phyloP scores from a whole-genome alignment of 257 asterid species.

The Ilex asprella region DNA sequence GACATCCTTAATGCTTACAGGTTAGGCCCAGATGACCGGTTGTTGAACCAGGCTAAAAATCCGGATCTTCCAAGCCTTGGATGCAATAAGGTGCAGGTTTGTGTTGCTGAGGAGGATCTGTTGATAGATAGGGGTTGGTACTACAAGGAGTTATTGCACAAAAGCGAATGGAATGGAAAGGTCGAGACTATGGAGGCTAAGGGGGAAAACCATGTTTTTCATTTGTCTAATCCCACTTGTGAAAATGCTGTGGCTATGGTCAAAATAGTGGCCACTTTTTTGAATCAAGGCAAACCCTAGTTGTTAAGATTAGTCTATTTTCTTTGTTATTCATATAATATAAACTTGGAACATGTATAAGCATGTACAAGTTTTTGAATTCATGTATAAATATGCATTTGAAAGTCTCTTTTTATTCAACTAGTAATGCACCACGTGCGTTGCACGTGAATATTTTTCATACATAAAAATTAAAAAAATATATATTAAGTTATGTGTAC shows the following conservation, averaged over 20 bases:
- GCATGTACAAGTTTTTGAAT: no score
- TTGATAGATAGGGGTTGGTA: slow-evolving; percentile 31
- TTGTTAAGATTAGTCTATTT: not conserved
- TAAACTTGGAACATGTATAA: no score
- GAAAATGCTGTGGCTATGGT: slow-evolving; percentile 18
- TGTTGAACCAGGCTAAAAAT: slow-evolving; percentile 37
- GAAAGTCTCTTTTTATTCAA: no score
- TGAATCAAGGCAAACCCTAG: slow-evolving; percentile 12
- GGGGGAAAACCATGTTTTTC: slow-evolving; percentile 34
- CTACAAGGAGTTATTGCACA: slow-evolving; percentile 23
- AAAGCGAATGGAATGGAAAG: slow-evolving; percentile 33
- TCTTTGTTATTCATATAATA: not conserved
- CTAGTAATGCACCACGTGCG: no score
- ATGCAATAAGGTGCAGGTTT: slow-evolving; percentile 25
- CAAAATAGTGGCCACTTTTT: slow-evolving; percentile 21
- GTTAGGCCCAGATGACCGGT: slow-evolving; percentile 51
- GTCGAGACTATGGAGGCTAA: slow-evolving; percentile 28
- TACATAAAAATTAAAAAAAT: no score
- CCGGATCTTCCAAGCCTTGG: slow-evolving; percentile 25
- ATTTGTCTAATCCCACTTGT: slow-evolving; percentile 19
- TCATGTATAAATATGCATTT: no score
- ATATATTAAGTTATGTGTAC: no score
- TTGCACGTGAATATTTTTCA: no score
- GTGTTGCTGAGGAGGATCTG: slow-evolving; percentile 32
- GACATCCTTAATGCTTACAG: slow-evolving; percentile 3